A percentile compares a stretch with the other conserved stretches of the same genome.
phyloP scores from a whole-genome alignment of 2,329 filamentous ascomycete genomes.

The Lecanicillium sp. region DNA sequence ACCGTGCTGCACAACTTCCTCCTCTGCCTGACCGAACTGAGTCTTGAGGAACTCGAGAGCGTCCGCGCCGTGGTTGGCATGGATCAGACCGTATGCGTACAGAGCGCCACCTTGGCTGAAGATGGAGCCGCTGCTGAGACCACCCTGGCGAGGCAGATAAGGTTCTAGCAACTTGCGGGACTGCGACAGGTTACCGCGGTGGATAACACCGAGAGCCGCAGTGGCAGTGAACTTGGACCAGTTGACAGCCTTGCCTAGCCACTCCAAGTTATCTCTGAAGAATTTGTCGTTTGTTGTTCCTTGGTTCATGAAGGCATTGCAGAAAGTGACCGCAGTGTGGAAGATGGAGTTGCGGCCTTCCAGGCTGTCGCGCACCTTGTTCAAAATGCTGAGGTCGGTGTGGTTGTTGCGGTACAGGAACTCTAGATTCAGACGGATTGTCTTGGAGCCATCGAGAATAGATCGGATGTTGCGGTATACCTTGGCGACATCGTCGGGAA shows the following conservation, averaged over 20 bases:
- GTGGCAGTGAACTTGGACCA: slow-evolving; percentile 99
- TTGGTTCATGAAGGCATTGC: slow-evolving; percentile 98
- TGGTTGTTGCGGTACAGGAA: slow-evolving; percentile 95
- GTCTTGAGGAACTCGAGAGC: slow-evolving; percentile 74
- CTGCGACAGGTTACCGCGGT: slow-evolving; percentile 89
- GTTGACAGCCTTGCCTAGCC: slow-evolving; percentile 96
- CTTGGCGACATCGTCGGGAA: slow-evolving; percentile 48
- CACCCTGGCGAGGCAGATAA: slow-evolving; percentile 76
- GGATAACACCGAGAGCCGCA: slow-evolving; percentile 91
- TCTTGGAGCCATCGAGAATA: slow-evolving; percentile 82
- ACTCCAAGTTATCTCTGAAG: slow-evolving; percentile 95
- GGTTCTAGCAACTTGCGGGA: slow-evolving; percentile 90
- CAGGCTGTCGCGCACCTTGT: slow-evolving; percentile 92
- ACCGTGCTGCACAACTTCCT: slow-evolving; percentile 95
- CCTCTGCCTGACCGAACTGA: slow-evolving; percentile 68
- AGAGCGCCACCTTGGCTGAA: slow-evolving; percentile 96
- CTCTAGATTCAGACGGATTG: slow-evolving; percentile 89
- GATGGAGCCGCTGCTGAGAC: slow-evolving; percentile 73
- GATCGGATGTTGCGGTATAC: slow-evolving; percentile 58
- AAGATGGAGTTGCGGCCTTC: slow-evolving; percentile 97
- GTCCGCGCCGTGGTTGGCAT: slow-evolving; percentile 92
- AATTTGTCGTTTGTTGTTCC: slow-evolving; percentile 98
- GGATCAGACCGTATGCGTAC: slow-evolving; percentile 92
- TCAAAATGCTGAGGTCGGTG: slow-evolving; percentile 84
- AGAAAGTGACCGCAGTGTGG: slow-evolving; percentile 94